A percentile compares a stretch with the other conserved stretches of the same genome.
These are phyloP conservation scores for Trametes maxima DNA, from an alignment of 768 basidiomycete genomes.

Conservation along the genomic window DNA sequence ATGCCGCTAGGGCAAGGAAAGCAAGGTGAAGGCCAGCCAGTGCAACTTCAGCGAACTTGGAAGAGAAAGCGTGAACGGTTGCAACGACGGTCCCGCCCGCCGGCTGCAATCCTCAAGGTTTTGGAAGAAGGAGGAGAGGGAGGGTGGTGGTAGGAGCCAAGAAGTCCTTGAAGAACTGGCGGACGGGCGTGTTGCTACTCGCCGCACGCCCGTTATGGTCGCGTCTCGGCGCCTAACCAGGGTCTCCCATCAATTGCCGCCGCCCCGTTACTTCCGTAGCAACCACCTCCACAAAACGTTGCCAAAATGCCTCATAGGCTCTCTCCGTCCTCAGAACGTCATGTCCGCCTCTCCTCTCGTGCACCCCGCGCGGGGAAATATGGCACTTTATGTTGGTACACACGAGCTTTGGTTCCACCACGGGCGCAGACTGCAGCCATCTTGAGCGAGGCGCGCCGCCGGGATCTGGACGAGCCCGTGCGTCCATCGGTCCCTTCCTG, in stretches of 20 bases:
- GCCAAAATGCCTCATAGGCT: background rate
- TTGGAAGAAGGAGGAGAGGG: constrained; percentile 27
- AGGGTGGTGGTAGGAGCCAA: constrained; percentile 25
- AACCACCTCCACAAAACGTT: background rate
- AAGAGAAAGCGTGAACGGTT: constrained; percentile 17
- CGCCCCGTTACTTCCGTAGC: background rate
- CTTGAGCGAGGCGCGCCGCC: too few relatives aligned
- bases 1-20: constrained; percentile 49
- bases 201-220: background rate
- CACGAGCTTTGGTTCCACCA: too few relatives aligned
- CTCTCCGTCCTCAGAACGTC: background rate
- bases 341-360: background rate
- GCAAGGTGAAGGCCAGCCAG: constrained; percentile 31
- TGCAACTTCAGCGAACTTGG: constrained; percentile 23
- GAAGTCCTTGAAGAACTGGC: constrained; percentile 16
- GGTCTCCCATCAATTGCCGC: background rate
- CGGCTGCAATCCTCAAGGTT: constrained; percentile 20
- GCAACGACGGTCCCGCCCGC: constrained; percentile 41
- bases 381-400: too few relatives aligned
- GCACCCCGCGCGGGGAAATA: too few relatives aligned
- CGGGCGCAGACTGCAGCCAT: too few relatives aligned
- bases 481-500: background rate
- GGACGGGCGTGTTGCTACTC: constrained; percentile 18
- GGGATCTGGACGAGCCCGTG: background rate
- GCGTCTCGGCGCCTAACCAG: background rate